These are phyloP conservation scores for Dentipellis sp. DNA, from an alignment of 768 basidiomycete genomes.

Conservation along the genomic window DNA sequence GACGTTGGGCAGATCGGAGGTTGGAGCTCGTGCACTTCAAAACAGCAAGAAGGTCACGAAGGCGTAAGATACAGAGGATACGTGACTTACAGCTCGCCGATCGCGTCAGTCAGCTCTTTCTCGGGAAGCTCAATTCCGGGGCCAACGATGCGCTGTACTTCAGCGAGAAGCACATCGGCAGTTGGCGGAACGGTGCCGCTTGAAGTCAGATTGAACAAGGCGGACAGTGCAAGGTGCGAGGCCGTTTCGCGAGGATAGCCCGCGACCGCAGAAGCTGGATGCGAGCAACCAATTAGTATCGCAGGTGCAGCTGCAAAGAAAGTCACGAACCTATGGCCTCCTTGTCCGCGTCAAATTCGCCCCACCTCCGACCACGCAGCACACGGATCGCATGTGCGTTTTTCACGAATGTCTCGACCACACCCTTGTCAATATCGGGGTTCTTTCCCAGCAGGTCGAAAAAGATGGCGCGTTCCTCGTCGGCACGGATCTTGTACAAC, in stretches of 20 bases:
- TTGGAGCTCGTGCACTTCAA: constrained; percentile 65
- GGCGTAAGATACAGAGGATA: background rate
- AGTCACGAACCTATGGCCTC: constrained; percentile 37
- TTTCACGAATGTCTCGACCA: constrained; percentile 68
- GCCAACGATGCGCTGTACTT: constrained; percentile 43
- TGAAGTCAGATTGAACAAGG: constrained; percentile 26
- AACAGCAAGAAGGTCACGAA: constrained; percentile 10
- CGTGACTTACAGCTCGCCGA: constrained; percentile 70
- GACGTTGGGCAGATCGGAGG: constrained; percentile 84
- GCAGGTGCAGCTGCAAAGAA: background rate
- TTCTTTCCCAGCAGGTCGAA: constrained; percentile 32
- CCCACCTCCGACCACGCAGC: constrained; percentile 56
- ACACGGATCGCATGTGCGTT: constrained; percentile 70
- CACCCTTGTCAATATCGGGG: constrained; percentile 36
- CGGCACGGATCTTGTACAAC: constrained; percentile 73
- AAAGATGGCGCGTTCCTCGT: constrained; percentile 50
- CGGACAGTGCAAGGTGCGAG: constrained; percentile 69
- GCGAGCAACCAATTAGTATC: constrained; percentile 2
- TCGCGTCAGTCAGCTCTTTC: constrained; percentile 42
- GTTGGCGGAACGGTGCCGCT: constrained; percentile 26
- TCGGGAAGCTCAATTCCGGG: constrained; percentile 41
- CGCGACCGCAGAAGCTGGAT: constrained; percentile 31
- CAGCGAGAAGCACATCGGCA: constrained; percentile 40
- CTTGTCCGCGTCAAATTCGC: constrained; percentile 40
- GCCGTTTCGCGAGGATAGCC: constrained; percentile 43